Evolutionary conservation across 148 eudicot genomes (phyloP).

Genomic region (Limonium bicolor): DNA sequence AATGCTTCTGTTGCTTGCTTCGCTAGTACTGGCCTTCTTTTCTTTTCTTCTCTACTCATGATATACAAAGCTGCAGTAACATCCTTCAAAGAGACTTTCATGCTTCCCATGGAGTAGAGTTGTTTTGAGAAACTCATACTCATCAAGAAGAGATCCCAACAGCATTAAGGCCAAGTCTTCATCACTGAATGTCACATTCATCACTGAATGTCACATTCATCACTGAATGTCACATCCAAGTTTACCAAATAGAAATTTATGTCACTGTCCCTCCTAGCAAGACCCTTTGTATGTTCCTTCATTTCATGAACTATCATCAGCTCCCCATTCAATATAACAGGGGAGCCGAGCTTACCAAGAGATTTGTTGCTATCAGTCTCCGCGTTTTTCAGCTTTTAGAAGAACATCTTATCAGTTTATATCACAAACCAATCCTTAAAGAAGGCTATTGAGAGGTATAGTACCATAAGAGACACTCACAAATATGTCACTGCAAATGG

Average conservation of each 20-base stretch:
- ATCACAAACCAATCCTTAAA: constrained; percentile 68
- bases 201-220: no score
- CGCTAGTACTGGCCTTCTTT: no score
- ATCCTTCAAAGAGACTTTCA: no score
- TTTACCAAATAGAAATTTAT: constrained; percentile 37
- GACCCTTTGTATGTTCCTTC: constrained; percentile 42
- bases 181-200: no score
- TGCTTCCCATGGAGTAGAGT: no score
- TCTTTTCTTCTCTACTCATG: no score
- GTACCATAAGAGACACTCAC: constrained; percentile 94
- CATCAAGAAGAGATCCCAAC: no score
- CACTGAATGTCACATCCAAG: no score
- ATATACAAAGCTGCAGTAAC: no score
- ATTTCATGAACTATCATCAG: constrained; percentile 39
- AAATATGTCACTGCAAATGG: constrained; percentile 99
- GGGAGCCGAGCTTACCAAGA: constrained; percentile 35
- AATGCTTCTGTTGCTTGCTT: no score
- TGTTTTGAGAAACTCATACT: no score
- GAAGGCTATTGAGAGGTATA: constrained; percentile 88
- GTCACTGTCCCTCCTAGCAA: constrained; percentile 52
- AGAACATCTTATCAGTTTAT: constrained; percentile 38
- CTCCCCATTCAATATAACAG: constrained; percentile 38
- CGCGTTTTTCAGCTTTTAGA: constrained; percentile 28
- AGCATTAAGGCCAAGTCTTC: no score
- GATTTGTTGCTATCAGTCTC: constrained; percentile 25